Percentiles rank a stretch among this genome's conserved stretches.
These are phyloP conservation scores for Talaromyces marneffei DNA, from an alignment of 2,329 filamentous ascomycete species.

Conservation along the genomic window DNA sequence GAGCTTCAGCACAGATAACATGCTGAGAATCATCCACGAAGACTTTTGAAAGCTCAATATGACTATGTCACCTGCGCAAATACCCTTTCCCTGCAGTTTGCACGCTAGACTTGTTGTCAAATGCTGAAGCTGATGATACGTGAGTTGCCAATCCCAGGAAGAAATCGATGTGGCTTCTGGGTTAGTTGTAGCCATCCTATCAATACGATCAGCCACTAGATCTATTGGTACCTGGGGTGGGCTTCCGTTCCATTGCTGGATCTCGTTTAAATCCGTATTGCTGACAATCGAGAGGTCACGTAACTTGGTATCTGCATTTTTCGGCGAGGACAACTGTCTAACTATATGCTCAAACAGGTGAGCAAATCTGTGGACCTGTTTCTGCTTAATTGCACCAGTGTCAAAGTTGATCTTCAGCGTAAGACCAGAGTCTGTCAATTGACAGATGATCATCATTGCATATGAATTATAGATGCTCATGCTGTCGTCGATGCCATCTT, in stretches of 20 bases:
- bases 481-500: background rate
- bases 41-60: slow-evolving; percentile 21
- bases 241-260: background rate
- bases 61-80: slow-evolving; percentile 23
- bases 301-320: background rate
- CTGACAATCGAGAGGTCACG: background rate
- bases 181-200: background rate
- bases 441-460: slow-evolving; percentile 6
- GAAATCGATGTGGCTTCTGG: slow-evolving; percentile 25
- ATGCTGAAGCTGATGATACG: slow-evolving; percentile 29
- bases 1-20: slow-evolving; percentile 16
- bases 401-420: slow-evolving; percentile 4
- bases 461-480: background rate
- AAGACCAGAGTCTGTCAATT: background rate
- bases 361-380: slow-evolving; percentile 4
- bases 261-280: slow-evolving; percentile 1
- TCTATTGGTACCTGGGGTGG: background rate
- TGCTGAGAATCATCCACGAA: slow-evolving; percentile 14
- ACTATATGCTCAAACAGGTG: slow-evolving; percentile 6
- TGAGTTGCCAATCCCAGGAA: slow-evolving; percentile 27
- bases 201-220: slow-evolving; percentile 8
- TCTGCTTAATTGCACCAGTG: slow-evolving; percentile 1
- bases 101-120: slow-evolving; percentile 28
- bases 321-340: background rate
- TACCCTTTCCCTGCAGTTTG: slow-evolving; percentile 25